Evolutionary conservation across 2,329 filamentous ascomycete species (phyloP).

Genomic region (Eutypella sp.): DNA sequence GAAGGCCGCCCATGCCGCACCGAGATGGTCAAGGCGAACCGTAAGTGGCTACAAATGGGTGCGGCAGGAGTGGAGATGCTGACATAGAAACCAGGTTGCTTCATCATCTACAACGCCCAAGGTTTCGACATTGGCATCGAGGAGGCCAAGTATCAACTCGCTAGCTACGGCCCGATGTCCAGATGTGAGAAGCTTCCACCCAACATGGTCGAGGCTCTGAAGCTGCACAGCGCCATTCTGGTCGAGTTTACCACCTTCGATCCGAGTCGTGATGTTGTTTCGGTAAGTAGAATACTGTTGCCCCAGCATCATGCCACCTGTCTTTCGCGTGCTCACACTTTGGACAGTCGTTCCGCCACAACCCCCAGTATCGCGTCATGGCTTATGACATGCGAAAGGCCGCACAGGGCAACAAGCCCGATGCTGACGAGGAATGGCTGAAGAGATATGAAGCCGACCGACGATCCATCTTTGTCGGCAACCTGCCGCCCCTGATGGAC

Average conservation of each 20-base stretch:
- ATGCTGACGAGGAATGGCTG: slow-evolving; percentile 26
- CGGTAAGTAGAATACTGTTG: slow-evolving; percentile 30
- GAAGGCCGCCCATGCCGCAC: slow-evolving; percentile 54
- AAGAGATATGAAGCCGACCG: slow-evolving; percentile 28
- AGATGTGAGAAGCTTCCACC: slow-evolving; percentile 32
- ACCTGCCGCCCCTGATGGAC: slow-evolving; percentile 20
- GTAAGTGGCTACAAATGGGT: slow-evolving; percentile 33
- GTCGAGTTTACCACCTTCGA: slow-evolving; percentile 50
- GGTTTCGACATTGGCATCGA: slow-evolving; percentile 32
- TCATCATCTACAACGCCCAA: slow-evolving; percentile 39
- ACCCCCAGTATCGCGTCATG: slow-evolving; percentile 26
- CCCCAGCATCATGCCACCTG: background rate
- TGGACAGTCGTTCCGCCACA: slow-evolving; percentile 27
- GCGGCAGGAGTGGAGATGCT: slow-evolving; percentile 10
- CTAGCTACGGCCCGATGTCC: slow-evolving; percentile 38
- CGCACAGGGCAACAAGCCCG: slow-evolving; percentile 13
- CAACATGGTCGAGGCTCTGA: slow-evolving; percentile 28
- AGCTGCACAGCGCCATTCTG: slow-evolving; percentile 35
- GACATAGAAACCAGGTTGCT: slow-evolving; percentile 37
- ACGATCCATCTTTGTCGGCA: slow-evolving; percentile 30
- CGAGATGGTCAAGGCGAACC: slow-evolving; percentile 55
- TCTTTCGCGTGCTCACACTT: slow-evolving; percentile 8
- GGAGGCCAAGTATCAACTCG: slow-evolving; percentile 41
- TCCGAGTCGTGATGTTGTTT: slow-evolving; percentile 41
- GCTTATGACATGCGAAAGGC: slow-evolving; percentile 29